Percentiles rank a stretch among this genome's conserved stretches.
phyloP scores from a whole-genome alignment of 2,329 filamentous ascomycete species.

The Orbilia blumenaviensis region DNA sequence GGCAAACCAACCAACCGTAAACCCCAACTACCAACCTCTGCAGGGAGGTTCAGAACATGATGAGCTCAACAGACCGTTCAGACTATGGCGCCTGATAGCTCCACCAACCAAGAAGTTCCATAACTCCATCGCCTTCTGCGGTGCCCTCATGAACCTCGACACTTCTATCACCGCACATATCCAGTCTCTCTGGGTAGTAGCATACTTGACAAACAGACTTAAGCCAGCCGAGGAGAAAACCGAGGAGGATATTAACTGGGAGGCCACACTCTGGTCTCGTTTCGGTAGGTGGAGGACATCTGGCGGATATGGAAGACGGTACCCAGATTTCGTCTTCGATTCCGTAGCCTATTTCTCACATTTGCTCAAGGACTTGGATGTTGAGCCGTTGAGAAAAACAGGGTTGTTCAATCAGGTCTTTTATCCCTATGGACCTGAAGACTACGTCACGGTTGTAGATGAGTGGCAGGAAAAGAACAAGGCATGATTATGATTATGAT shows the following conservation, averaged over 20 bases:
- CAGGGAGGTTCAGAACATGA: slow-evolving; percentile 36
- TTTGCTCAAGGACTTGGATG: slow-evolving; percentile 72
- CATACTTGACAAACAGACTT: slow-evolving; percentile 70
- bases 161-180: slow-evolving; percentile 63
- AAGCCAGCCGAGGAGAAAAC: slow-evolving; percentile 57
- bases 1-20: slow-evolving; percentile 65
- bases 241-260: slow-evolving; percentile 62
- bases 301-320: slow-evolving; percentile 70
- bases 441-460: slow-evolving; percentile 67
- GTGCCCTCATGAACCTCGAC: slow-evolving; percentile 63
- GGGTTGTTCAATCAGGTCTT: slow-evolving; percentile 66
- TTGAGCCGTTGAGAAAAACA: slow-evolving; percentile 68
- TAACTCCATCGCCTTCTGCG: slow-evolving; percentile 63
- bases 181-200: slow-evolving; percentile 71
- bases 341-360: slow-evolving; percentile 75
- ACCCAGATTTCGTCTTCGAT: slow-evolving; percentile 79
- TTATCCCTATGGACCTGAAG: slow-evolving; percentile 69
- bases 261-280: slow-evolving; percentile 72
- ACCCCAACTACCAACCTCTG: slow-evolving; percentile 64
- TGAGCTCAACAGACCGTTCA: slow-evolving; percentile 44
- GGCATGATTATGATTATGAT: neutral
- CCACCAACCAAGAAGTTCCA: slow-evolving; percentile 50
- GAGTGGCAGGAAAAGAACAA: slow-evolving; percentile 65
- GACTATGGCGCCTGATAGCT: slow-evolving; percentile 46
- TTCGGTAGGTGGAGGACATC: slow-evolving; percentile 77